Conservation (phyloP, 129 eudicot species). For the Flaveria linearis region DNA sequence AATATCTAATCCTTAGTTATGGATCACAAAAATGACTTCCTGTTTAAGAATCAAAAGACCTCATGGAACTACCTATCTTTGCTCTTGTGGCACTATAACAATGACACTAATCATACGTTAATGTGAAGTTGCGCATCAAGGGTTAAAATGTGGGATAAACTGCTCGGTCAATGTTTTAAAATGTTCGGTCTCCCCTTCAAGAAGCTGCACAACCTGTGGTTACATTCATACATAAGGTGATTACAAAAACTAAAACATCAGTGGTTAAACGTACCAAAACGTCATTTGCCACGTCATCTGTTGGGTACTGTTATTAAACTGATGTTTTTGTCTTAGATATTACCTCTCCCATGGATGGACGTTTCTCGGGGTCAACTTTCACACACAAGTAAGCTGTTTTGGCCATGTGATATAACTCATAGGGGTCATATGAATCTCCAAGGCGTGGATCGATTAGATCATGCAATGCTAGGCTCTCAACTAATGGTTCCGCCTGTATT, state of each 20-base stretch:
- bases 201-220: conserved; percentile 66
- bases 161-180: conserved; percentile 58
- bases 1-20: background rate
- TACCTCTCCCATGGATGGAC: conserved; percentile 89
- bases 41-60: background rate
- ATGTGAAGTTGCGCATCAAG: conserved; percentile 10
- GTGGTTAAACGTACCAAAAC: background rate
- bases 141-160: conserved; percentile 62
- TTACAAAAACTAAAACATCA: conserved; percentile 3
- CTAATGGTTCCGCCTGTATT: conserved; percentile 60
- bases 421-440: conserved; percentile 64
- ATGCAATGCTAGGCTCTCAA: conserved; percentile 69
- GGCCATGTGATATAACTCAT: conserved; percentile 76
- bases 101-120: background rate
- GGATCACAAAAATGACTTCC: conserved; percentile 5
- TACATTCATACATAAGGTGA: background rate
- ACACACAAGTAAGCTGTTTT: conserved; percentile 76
- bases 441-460: conserved; percentile 71
- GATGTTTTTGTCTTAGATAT: background rate
- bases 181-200: conserved; percentile 72
- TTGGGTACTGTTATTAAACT: background rate
- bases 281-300: background rate
- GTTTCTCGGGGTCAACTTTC: conserved; percentile 66
- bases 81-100: background rate
- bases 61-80: background rate